phyloP scores from a whole-genome alignment of 148 eudicot species.

The Hydrangea macrophylla region DNA sequence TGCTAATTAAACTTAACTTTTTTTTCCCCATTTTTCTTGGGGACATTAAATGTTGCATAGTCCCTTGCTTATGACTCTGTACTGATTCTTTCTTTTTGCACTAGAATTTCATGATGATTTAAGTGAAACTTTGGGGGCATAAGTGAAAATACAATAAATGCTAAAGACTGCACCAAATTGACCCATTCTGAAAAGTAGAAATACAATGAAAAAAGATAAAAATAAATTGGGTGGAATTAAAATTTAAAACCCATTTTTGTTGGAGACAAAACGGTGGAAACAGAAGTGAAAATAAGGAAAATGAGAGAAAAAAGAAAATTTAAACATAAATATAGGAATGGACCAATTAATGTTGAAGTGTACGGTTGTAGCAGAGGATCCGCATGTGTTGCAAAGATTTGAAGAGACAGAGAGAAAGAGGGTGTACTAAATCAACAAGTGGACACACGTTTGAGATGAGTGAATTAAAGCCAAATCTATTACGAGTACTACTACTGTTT shows the following conservation, averaged over 20 bases:
- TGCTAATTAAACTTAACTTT: too few relatives aligned
- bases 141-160: neutral
- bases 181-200: neutral
- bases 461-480: neutral
- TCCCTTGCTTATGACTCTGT: too few relatives aligned
- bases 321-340: neutral
- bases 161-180: neutral
- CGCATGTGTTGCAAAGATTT: neutral
- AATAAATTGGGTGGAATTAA: neutral
- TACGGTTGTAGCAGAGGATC: neutral
- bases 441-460: neutral
- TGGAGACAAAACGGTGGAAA: conserved; percentile 5
- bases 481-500: neutral
- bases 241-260: conserved; percentile 9
- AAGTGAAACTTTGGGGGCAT: neutral
- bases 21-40: too few relatives aligned
- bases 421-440: neutral
- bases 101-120: too few relatives aligned
- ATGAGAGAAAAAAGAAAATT: neutral
- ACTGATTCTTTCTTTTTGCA: too few relatives aligned
- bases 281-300: neutral
- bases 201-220: neutral
- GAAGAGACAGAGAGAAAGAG: neutral
- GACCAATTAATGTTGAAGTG: conserved; percentile 2
- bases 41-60: too few relatives aligned